Evolutionary conservation across 148 eudicot genomes (phyloP).

Genomic region (Chenopodium album): DNA sequence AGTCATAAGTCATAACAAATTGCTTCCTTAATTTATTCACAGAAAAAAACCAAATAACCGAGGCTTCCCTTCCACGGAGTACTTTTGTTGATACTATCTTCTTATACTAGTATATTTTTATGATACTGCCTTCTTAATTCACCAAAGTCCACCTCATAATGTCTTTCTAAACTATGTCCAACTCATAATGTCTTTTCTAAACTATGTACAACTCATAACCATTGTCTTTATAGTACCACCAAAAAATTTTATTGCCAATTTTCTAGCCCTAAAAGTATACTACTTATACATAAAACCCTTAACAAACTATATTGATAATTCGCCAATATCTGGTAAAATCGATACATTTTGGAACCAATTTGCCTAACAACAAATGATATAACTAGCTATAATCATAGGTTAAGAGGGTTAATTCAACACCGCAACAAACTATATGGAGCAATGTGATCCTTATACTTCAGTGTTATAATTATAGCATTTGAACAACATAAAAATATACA

Average conservation of each 20-base stretch:
- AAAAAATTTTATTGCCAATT: too few species aligned
- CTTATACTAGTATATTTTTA: too few species aligned
- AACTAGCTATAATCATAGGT: too few species aligned
- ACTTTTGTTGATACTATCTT: neutral
- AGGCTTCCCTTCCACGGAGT: neutral
- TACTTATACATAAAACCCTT: too few species aligned
- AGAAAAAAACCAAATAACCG: neutral
- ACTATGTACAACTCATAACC: neutral
- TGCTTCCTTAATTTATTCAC: neutral
- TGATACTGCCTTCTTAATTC: neutral
- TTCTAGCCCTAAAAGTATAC: too few species aligned
- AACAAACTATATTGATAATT: too few species aligned
- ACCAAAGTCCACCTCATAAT: neutral
- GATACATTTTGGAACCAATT: neutral
- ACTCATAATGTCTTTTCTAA: neutral
- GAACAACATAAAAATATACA: neutral
- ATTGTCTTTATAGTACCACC: neutral
- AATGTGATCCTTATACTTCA: neutral
- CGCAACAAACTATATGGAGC: neutral
- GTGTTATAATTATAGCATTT: neutral
- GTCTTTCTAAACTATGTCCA: neutral
- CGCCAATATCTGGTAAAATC: too few species aligned
- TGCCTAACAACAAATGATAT: neutral
- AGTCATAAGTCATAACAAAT: neutral
- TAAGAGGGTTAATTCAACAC: too few species aligned